phyloP scores from a whole-genome alignment of 2,329 filamentous ascomycete species.

The Geoglossum cookeanum region DNA sequence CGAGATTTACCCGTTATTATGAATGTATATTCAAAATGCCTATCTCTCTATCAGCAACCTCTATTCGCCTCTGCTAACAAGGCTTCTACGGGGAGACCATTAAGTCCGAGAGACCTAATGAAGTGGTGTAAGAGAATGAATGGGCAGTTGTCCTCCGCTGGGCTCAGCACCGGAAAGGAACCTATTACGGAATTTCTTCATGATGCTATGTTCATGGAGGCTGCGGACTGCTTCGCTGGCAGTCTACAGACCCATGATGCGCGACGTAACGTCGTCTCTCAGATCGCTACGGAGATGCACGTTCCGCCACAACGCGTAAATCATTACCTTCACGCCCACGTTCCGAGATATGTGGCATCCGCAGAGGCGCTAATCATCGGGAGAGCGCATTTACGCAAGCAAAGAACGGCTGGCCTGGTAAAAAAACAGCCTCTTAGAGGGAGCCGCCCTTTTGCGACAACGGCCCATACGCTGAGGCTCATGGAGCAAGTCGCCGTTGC shows the following conservation, averaged over 20 bases:
- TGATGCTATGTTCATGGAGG: constrained; percentile 84
- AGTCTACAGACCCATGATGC: constrained; percentile 49
- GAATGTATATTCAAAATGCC: constrained; percentile 32
- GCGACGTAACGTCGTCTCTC: constrained; percentile 39
- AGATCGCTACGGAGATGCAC: constrained; percentile 72
- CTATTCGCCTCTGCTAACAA: constrained; percentile 29
- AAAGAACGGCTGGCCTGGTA: constrained; percentile 29
- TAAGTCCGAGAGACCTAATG: constrained; percentile 60
- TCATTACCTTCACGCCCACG: constrained; percentile 55
- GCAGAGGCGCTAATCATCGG: constrained; percentile 43
- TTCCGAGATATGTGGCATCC: constrained; percentile 47
- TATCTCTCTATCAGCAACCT: constrained; percentile 21
- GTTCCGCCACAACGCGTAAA: constrained; percentile 66
- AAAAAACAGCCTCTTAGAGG: constrained; percentile 29
- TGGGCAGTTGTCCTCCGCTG: constrained; percentile 39
- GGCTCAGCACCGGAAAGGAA: constrained; percentile 47
- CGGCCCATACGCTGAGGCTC: constrained; percentile 62
- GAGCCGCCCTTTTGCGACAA: constrained; percentile 61
- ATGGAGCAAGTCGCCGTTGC: constrained; percentile 78
- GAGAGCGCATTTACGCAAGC: constrained; percentile 38
- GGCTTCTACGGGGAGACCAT: constrained; percentile 38
- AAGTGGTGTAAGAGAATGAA: constrained; percentile 77
- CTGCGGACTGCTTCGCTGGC: constrained; percentile 78
- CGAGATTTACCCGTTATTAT: constrained; percentile 36
- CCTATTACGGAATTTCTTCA: constrained; percentile 50